Conservation (phyloP, 305 asterid species). For the Fraxinus paxiana region DNA sequence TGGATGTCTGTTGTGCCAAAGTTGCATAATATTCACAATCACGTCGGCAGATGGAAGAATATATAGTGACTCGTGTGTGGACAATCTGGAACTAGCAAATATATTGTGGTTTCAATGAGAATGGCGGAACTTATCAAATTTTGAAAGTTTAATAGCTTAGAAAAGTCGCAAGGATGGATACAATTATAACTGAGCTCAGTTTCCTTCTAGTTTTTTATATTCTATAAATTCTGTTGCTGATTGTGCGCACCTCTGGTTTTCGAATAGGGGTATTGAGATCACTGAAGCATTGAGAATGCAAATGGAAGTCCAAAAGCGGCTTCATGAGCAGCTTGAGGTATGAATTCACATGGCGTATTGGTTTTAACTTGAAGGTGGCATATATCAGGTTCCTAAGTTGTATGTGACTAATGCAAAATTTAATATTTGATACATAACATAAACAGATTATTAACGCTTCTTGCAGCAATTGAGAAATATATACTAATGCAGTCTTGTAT, state of each 20-base stretch:
- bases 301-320: conserved; percentile 94
- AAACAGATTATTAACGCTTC: conserved; percentile 1
- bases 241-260: conserved; percentile 18
- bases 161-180: background rate
- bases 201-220: background rate
- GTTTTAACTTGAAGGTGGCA: conserved; percentile 9
- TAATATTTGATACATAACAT: background rate
- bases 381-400: background rate
- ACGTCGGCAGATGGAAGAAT: background rate
- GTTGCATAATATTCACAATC: background rate
- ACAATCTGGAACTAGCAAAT: background rate
- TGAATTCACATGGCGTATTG: conserved; percentile 6
- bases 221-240: conserved; percentile 11
- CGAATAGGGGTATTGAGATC: conserved; percentile 66
- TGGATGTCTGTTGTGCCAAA: background rate
- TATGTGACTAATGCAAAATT: background rate
- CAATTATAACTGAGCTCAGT: background rate
- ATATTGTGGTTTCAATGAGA: background rate
- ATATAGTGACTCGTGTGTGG: background rate
- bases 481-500: background rate
- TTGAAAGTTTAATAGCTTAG: background rate
- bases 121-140: background rate
- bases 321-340: conserved; percentile 97
- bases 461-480: background rate
- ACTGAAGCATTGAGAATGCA: conserved; percentile 88